phyloP scores from a whole-genome alignment of 1,139 yeast genomes.

The Geotrichum europaeum region DNA sequence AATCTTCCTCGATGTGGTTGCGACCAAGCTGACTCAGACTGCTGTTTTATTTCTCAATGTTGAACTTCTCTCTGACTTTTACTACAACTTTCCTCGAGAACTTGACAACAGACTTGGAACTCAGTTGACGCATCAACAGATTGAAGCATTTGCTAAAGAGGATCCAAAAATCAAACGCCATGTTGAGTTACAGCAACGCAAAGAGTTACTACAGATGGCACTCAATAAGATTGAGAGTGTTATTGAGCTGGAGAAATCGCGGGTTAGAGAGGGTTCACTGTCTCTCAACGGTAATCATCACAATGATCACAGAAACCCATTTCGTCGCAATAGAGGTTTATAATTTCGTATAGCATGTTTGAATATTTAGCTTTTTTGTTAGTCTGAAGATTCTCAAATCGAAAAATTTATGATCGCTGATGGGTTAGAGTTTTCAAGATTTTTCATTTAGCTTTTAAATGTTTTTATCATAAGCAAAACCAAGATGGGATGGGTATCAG shows the following conservation, averaged over 20 bases:
- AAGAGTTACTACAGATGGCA: constrained; percentile 81
- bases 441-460: no score
- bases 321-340: background rate
- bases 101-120: constrained; percentile 69
- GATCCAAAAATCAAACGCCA: constrained; percentile 88
- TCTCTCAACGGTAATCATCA: background rate
- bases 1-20: constrained; percentile 83
- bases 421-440: no score
- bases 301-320: background rate
- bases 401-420: background rate
- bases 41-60: constrained; percentile 91
- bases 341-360: background rate
- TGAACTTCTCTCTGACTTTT: constrained; percentile 87
- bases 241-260: constrained; percentile 57
- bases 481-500: no score
- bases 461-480: no score
- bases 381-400: background rate
- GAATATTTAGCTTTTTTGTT: background rate
- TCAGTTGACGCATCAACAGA: constrained; percentile 62
- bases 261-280: constrained; percentile 2
- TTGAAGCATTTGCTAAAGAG: constrained; percentile 87
- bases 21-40: constrained; percentile 85
- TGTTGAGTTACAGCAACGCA: constrained; percentile 87
- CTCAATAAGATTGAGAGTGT: constrained; percentile 82
- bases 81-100: constrained; percentile 92